Percentiles rank a stretch among this genome's conserved stretches.
Conservation (phyloP, 805 yeast genomes). For the Candida qinlingensis region DNA sequence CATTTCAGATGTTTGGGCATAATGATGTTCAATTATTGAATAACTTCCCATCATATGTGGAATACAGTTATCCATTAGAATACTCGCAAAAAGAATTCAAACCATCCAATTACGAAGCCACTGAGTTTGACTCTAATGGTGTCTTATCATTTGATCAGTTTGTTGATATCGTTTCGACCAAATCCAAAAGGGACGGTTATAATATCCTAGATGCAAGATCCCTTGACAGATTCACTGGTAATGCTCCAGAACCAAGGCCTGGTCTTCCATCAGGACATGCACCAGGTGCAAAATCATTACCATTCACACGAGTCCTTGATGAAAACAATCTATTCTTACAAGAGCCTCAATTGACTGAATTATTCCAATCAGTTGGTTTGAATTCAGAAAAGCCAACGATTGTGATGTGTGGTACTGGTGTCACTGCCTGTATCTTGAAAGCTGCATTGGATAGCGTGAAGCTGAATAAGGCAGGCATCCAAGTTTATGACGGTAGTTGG, state of each 20-base stretch:
- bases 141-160: slow-evolving; percentile 68
- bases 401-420: slow-evolving; percentile 95
- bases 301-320: slow-evolving; percentile 60
- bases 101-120: slow-evolving; percentile 30
- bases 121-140: slow-evolving; percentile 36
- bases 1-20: slow-evolving; percentile 76
- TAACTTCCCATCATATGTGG: slow-evolving; percentile 53
- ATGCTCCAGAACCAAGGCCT: slow-evolving; percentile 82
- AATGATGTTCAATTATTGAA: slow-evolving; percentile 62
- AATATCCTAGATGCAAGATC: slow-evolving; percentile 81
- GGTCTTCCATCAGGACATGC: slow-evolving; percentile 89
- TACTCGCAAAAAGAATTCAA: slow-evolving; percentile 13
- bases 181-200: slow-evolving; percentile 39
- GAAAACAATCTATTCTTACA: slow-evolving; percentile 42
- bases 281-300: slow-evolving; percentile 73
- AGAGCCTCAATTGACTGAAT: slow-evolving; percentile 37
- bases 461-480: slow-evolving; percentile 37
- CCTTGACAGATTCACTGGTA: slow-evolving; percentile 67
- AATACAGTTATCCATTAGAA: slow-evolving; percentile 42
- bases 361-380: slow-evolving; percentile 36
- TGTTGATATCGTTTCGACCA: slow-evolving; percentile 47
- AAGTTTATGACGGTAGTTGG: slow-evolving; percentile 86
- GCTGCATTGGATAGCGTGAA: slow-evolving; percentile 62
- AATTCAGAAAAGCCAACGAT: slow-evolving; percentile 59
- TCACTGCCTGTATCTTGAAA: slow-evolving; percentile 84